Base-by-base conservation (phyloP, 495 filamentous ascomycete species). In the Neurospora sp. region DNA sequence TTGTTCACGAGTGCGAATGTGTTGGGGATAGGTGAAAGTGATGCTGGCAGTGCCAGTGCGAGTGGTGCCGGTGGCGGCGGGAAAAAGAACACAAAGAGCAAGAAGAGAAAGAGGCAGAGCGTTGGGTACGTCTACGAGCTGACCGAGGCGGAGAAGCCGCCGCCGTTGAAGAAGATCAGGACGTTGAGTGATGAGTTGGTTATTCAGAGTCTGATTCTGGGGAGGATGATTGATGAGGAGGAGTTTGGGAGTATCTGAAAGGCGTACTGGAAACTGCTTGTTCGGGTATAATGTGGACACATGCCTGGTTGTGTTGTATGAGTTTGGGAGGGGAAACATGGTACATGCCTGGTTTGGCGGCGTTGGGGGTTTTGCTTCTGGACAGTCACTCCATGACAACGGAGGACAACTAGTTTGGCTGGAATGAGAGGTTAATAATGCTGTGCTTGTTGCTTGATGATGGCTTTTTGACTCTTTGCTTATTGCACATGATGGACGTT, bases 121-220 rank as follows among this genome's bases (percentile, higher is more conserved):
- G 79, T 75, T 44, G 78, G 72, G 16, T 66, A 66, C 54, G 54
- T 66, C 14, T 37, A 66, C 8, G 72, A 76, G 20, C 79, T 80
- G 31, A 79, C 76, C 59, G 37, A 35, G 20, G 69, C 46, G 37
- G 75, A 75, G 59, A 77, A 82, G 14, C 54, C 35, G 73, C 76
- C 73, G 73, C 78, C 84, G 70, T 78, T 76, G 71, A 86, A 87
- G 76, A 85, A 80, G 76, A 83, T 91, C 44, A 87, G 86, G 79
- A 83, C 82, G 79, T 87, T 97, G 62, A 91, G 90, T 40, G 93
- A 97, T 82, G 94, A 98, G 79, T 89, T 93, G 78, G 88, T 98
- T 39, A 90, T 97, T 72, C 96, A 99, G 84, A 98, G 94, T 80
- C 82, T 98, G 74, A 98, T 99, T 75, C 77, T 97, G 71, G 96